Conservation (phyloP, 306 rosid species). For the Ceratonia siliqua region DNA sequence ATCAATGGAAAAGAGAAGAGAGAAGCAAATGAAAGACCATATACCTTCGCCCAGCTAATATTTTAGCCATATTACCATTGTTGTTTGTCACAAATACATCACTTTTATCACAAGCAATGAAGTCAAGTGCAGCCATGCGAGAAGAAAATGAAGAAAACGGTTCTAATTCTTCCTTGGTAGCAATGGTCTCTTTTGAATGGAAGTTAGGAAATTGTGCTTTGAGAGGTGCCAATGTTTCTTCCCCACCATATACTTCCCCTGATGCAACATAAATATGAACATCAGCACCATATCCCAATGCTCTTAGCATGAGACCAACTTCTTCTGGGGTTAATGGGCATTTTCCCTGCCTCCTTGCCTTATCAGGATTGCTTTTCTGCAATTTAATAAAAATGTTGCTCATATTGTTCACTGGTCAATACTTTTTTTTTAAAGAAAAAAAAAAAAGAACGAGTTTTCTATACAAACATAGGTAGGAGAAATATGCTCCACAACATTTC, state of each 20-base stretch:
- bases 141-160: constrained; percentile 90
- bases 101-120: constrained; percentile 90
- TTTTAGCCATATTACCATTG: constrained; percentile 98
- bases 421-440: neutral
- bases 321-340: constrained; percentile 99
- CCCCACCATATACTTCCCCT: constrained; percentile 97
- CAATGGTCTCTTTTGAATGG: constrained; percentile 87
- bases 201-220: constrained; percentile 85
- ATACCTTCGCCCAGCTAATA: constrained; percentile 95
- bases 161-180: constrained; percentile 76
- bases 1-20: neutral
- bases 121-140: constrained; percentile 99
- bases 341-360: constrained; percentile 94
- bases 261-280: constrained; percentile 97
- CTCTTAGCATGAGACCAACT: constrained; percentile 99
- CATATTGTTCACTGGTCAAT: constrained; percentile 24
- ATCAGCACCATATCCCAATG: constrained; percentile 84
- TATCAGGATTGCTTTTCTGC: constrained; percentile 89
- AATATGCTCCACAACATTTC: constrained; percentile 13
- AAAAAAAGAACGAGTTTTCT: neutral
- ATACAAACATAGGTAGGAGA: constrained; percentile 13
- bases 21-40: constrained; percentile 21
- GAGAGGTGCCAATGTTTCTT: constrained; percentile 84
- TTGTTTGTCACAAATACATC: constrained; percentile 98
- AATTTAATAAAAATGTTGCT: constrained; percentile 34